Base-by-base conservation (phyloP, 1,284 basidiomycete genomes). In the Ustilago esculenta region DNA sequence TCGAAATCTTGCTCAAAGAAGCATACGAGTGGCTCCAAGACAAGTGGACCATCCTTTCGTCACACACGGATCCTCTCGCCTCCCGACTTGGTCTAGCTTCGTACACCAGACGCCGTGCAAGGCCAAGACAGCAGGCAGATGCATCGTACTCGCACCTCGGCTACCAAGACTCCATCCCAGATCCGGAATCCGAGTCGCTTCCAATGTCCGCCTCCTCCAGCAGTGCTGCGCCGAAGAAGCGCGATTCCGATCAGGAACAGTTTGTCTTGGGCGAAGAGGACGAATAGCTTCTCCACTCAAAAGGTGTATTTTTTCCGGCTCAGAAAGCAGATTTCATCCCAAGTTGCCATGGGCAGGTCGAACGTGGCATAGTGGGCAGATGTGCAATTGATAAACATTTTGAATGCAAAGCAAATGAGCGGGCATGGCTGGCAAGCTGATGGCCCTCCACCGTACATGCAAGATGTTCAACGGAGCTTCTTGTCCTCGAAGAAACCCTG, bases 401-500 rank as follows among this genome's bases (percentile, higher is more conserved):
- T 29, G 27, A 29, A 7, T 29, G 27, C 27, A 29, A 12, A 7
- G 27, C 6, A 12, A 29, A n/a, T n/a, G n/a, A n/a, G n/a, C n/a
- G n/a, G n/a, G n/a, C n/a, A n/a, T n/a, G n/a, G n/a, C n/a, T n/a
- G n/a, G n/a, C n/a, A n/a, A n/a, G n/a, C n/a, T 29, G 27, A 29
- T 29, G 27, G 12, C 27, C 12, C 27, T 29, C 6, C 12, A 29
- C 6, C 27, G 42, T 20, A 20, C 42, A 32, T 17, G 32, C 4
- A 18, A 32, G 29, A 21, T n/a, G 11, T n/a, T 76, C 63, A 80
- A 23, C 75, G 63, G 23, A 79, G 64, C 58, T 80, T 80, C 56
- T 80, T 80, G 45, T 80, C 76, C 45, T 77, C 73, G 41, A 80
- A 80, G 61, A 80, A 80, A 4, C 56, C 72, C 27, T 29, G 27